Evolutionary conservation across 441 rosid genomes (phyloP).

Genomic region (Gossypium laxum): DNA sequence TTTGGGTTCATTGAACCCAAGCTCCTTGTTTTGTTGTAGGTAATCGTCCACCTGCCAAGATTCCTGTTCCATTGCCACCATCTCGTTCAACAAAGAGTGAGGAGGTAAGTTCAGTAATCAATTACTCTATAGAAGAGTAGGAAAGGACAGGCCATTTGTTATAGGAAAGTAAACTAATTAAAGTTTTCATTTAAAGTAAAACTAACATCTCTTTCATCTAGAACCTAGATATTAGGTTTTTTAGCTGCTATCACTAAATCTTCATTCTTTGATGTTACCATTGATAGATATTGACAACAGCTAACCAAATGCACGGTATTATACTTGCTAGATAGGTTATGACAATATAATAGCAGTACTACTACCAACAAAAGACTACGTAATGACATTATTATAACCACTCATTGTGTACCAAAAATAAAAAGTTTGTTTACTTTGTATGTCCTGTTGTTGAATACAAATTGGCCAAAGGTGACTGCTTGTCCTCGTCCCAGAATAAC

Average conservation of each 20-base stretch:
- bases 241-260: background rate
- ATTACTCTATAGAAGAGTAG: slow-evolving; percentile 2
- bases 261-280: background rate
- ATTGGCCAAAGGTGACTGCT: background rate
- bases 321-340: background rate
- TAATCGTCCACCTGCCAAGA: slow-evolving; percentile 75
- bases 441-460: background rate
- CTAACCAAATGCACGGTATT: background rate
- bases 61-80: slow-evolving; percentile 72
- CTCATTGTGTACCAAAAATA: background rate
- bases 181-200: background rate
- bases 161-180: background rate
- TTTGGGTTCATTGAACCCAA: slow-evolving; percentile 14
- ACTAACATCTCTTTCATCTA: background rate
- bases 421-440: background rate
- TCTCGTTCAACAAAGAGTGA: slow-evolving; percentile 48
- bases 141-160: background rate
- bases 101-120: slow-evolving; percentile 37
- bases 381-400: background rate
- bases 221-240: background rate
- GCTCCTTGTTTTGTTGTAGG: slow-evolving; percentile 36
- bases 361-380: background rate
- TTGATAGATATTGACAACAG: background rate
- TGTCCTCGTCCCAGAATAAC: background rate
- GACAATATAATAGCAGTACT: background rate